Base-by-base conservation (phyloP, 2,329 filamentous ascomycete species). In the Eutypella sp. region DNA sequence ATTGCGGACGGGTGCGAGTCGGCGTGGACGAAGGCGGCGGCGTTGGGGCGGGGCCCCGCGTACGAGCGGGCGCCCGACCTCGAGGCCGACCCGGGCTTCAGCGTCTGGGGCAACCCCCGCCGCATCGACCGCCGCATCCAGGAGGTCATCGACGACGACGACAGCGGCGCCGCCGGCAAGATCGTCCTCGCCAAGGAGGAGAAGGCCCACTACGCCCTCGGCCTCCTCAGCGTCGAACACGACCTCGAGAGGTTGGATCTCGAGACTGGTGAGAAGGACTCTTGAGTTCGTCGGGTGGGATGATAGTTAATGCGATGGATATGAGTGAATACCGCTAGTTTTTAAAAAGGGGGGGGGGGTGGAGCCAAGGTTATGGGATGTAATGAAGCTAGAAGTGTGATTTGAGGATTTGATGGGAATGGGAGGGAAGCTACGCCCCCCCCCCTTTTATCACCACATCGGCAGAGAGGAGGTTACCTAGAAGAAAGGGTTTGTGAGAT, bases 1-100 rank as follows among this genome's bases (percentile, higher is more conserved):
- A 92, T 96, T 51, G 89, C 89, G 0, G 75, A 80, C 41, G 90
- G 89, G 1, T 95, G 89, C 63, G 91, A 97, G 65, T 84, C 82
- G 3, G 78, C 82, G 0, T 99, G 93, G 93, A 75, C 79, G 48
- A 87, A 84, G 60, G 83, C 86, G 1, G 85, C 81, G 3, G 78
- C 84, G 50, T 72, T 86, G 55, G 87, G 87, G 0, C 77, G 81
- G 39, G 92, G 90, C 0, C 89, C 90, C 4, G 82, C 82, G 1
- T 96, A 95, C 62, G 65, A 70, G 42, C 71, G 78, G 22, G 72
- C 67, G 8, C 60, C 60, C 44, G 68, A 70, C 51, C 55, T 70
- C 11, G 44, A 52, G 10, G 18, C 48, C 39, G 60, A 63, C 44
- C 62, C 69, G n/a, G 60, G 63, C 4, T 54, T 63, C 37, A 64